phyloP scores from a whole-genome alignment of 331 rosid genomes.

The Saraca asoca region DNA sequence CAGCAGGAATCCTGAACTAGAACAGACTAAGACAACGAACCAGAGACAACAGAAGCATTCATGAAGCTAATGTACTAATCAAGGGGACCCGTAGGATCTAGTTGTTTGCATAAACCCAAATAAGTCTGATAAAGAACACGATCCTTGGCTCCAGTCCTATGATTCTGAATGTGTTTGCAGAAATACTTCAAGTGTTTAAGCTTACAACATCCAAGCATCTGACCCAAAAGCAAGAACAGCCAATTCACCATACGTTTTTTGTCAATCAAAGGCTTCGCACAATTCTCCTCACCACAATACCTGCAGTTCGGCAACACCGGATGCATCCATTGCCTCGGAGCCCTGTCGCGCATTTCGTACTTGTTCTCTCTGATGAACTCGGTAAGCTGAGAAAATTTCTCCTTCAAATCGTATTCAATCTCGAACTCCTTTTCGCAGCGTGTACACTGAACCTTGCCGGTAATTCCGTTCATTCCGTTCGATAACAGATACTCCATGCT shows the following conservation, averaged over 20 bases:
- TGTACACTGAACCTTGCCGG: conserved; percentile 31
- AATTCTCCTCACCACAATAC: conserved; percentile 5
- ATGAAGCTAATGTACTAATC: too few relatives aligned
- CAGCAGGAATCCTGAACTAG: too few relatives aligned
- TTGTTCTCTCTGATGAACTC: neutral
- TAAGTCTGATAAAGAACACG: conserved; percentile 37
- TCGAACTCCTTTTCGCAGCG: neutral
- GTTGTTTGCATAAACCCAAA: conserved; percentile 39
- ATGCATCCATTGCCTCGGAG: conserved; percentile 28
- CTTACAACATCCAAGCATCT: conserved; percentile 46
- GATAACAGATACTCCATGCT: conserved; percentile 3
- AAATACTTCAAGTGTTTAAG: conserved; percentile 36
- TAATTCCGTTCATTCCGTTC: neutral
- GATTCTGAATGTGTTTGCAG: conserved; percentile 36
- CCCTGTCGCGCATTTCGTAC: conserved; percentile 27
- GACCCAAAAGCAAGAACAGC: conserved; percentile 48
- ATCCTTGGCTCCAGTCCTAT: conserved; percentile 40
- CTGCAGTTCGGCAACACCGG: conserved; percentile 24
- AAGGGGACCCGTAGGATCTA: conserved; percentile 24
- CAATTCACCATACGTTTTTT: conserved; percentile 39
- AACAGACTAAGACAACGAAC: too few relatives aligned
- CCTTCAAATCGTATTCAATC: conserved; percentile 26
- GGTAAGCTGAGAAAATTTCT: conserved; percentile 27
- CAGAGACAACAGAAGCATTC: too few relatives aligned
- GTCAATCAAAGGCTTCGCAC: conserved; percentile 14